Percentiles rank a stretch among this genome's conserved stretches.
Evolutionary conservation across 2,329 filamentous ascomycete species (phyloP).

Genomic region (Akanthomyces muscarius): DNA sequence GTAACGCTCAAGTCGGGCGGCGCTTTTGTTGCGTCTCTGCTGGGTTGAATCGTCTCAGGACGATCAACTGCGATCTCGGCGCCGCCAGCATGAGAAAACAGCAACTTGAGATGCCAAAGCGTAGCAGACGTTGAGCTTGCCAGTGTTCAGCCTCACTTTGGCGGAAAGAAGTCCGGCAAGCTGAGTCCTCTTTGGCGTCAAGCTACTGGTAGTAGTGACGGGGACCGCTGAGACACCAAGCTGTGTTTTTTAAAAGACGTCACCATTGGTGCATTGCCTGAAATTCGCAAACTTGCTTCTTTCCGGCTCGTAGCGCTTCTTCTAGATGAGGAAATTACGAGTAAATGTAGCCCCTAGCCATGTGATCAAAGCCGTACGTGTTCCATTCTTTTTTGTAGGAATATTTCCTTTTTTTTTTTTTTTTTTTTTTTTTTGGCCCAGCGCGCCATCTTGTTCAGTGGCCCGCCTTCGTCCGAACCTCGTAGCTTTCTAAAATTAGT

Average conservation of each 20-base stretch:
- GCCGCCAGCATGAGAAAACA: background rate
- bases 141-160: background rate
- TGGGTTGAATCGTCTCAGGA: too few species aligned
- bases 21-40: background rate
- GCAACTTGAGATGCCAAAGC: background rate
- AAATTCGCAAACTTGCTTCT: background rate
- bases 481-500: too few species aligned
- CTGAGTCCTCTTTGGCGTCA: background rate
- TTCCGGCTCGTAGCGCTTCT: background rate
- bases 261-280: background rate
- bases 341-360: background rate
- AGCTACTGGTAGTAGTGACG: background rate
- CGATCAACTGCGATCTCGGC: background rate
- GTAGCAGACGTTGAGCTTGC: background rate
- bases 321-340: background rate
- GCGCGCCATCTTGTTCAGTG: too few species aligned
- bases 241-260: background rate
- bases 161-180: background rate
- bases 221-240: background rate
- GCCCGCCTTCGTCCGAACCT: too few species aligned
- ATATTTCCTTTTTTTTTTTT: too few species aligned
- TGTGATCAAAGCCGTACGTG: background rate
- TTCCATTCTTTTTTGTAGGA: too few species aligned
- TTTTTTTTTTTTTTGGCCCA: too few species aligned
- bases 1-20: background rate